These are phyloP conservation scores for Fennellomyces sp. DNA, from an alignment of 371 early-diverging fungal species.

Conservation along the genomic window DNA sequence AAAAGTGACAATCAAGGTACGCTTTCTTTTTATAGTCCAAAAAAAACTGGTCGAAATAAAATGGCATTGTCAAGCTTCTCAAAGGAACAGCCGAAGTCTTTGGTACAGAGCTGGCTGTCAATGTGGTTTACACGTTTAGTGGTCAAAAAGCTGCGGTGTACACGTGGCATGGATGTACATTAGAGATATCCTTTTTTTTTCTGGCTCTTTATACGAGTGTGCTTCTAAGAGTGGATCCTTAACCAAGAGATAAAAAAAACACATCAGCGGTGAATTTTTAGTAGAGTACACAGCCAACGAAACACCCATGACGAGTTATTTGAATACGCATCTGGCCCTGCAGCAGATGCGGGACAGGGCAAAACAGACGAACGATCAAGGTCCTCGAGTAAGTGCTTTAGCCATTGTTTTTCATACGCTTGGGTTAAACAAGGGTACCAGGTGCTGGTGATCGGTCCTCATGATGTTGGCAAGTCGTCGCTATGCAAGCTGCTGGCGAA, in stretches of 20 bases:
- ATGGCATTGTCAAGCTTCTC: slow-evolving; percentile 51
- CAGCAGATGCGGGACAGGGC: slow-evolving; percentile 75
- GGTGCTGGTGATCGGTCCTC: slow-evolving; percentile 88
- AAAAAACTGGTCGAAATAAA: not conserved
- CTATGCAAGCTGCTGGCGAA: slow-evolving; percentile 81
- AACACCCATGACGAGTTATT: slow-evolving; percentile 90
- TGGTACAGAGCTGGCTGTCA: slow-evolving; percentile 88
- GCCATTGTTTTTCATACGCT: too few relatives aligned
- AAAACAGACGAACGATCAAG: slow-evolving; percentile 46
- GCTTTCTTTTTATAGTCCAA: not conserved
- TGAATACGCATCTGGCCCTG: slow-evolving; percentile 89
- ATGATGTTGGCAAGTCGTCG: slow-evolving; percentile 91
- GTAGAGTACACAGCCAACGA: slow-evolving; percentile 91
- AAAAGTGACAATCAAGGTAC: slow-evolving; percentile 58
- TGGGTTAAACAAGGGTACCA: slow-evolving; percentile 14
- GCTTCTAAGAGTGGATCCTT: not conserved
- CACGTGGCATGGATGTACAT: slow-evolving; percentile 91
- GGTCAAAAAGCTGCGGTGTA: slow-evolving; percentile 91
- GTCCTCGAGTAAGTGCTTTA: slow-evolving; percentile 68
- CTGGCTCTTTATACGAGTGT: not conserved
- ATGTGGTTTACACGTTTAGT: slow-evolving; percentile 73
- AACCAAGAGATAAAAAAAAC: too few relatives aligned
- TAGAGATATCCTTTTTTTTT: slow-evolving; percentile 59
- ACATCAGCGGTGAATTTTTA: slow-evolving; percentile 67
- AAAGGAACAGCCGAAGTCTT: slow-evolving; percentile 89